These are phyloP conservation scores for Fusarium penzigii DNA, from an alignment of 2,329 filamentous ascomycete species.

Conservation along the genomic window DNA sequence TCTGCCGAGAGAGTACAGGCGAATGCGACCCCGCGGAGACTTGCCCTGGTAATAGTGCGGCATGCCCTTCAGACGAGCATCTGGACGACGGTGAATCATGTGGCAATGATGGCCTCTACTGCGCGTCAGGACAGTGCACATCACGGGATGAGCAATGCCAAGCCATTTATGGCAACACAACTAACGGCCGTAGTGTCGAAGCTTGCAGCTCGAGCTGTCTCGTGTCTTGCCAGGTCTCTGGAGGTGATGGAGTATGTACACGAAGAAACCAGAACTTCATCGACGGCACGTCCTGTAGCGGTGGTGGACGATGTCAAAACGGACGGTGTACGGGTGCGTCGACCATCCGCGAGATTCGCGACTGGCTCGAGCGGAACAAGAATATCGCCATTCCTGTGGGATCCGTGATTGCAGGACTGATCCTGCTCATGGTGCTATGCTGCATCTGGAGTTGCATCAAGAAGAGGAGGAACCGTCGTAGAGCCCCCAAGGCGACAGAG, in stretches of 20 bases:
- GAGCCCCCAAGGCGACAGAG: slow-evolving; percentile 26
- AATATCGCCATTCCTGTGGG: slow-evolving; percentile 80
- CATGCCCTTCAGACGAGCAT: slow-evolving; percentile 73
- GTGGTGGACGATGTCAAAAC: slow-evolving; percentile 76
- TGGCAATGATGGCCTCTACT: slow-evolving; percentile 65
- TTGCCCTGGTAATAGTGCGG: slow-evolving; percentile 71
- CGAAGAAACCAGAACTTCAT: slow-evolving; percentile 87
- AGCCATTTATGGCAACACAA: slow-evolving; percentile 75
- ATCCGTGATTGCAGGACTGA: slow-evolving; percentile 68
- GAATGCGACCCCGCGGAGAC: slow-evolving; percentile 83
- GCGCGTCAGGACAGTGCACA: slow-evolving; percentile 93
- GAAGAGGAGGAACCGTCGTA: slow-evolving; percentile 25
- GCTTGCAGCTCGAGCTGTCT: slow-evolving; percentile 72
- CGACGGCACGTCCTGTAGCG: slow-evolving; percentile 83
- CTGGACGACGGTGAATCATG: slow-evolving; percentile 72
- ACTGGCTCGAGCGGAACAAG: slow-evolving; percentile 78
- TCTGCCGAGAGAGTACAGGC: slow-evolving; percentile 80
- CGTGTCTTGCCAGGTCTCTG: slow-evolving; percentile 73
- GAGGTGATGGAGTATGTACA: slow-evolving; percentile 70
- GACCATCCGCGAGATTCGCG: slow-evolving; percentile 67
- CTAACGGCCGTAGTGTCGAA: slow-evolving; percentile 73
- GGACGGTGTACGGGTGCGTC: slow-evolving; percentile 75
- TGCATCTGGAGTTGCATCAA: slow-evolving; percentile 60
- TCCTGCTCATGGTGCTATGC: slow-evolving; percentile 67
- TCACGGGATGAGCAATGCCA: slow-evolving; percentile 88